These are phyloP conservation scores for Coniella lustricola DNA, from an alignment of 2,329 filamentous ascomycete genomes.

Conservation along the genomic window DNA sequence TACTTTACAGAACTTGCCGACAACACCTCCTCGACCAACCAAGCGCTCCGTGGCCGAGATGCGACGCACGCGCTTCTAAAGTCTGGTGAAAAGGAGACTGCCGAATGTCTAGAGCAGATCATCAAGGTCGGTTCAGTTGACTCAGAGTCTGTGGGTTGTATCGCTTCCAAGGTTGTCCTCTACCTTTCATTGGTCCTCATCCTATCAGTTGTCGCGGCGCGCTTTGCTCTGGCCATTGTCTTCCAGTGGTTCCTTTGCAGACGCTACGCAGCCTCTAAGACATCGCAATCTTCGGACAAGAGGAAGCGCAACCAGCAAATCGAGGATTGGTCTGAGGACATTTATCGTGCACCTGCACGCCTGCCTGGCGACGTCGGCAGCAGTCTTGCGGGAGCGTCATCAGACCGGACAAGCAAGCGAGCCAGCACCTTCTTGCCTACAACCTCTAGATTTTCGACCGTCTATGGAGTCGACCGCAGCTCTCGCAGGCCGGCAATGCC, in stretches of 20 bases:
- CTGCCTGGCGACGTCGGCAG: slow-evolving; percentile 68
- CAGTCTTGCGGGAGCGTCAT: slow-evolving; percentile 49
- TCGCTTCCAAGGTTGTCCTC: slow-evolving; percentile 92
- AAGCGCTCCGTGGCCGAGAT: slow-evolving; percentile 71
- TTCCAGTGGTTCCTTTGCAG: slow-evolving; percentile 97
- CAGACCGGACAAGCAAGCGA: slow-evolving; percentile 71
- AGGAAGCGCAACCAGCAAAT: slow-evolving; percentile 89
- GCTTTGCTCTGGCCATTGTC: slow-evolving; percentile 80
- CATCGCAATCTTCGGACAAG: slow-evolving; percentile 71
- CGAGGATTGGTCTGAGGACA: slow-evolving; percentile 96
- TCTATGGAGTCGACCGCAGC: slow-evolving; percentile 67
- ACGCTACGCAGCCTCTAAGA: slow-evolving; percentile 77
- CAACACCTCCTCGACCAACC: slow-evolving; percentile 51
- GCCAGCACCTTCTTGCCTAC: slow-evolving; percentile 80
- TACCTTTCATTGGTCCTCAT: slow-evolving; percentile 92
- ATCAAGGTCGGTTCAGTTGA: slow-evolving; percentile 95
- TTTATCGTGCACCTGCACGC: slow-evolving; percentile 83
- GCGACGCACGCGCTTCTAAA: slow-evolving; percentile 83
- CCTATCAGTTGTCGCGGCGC: slow-evolving; percentile 74
- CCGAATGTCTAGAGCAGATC: slow-evolving; percentile 83
- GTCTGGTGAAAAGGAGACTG: slow-evolving; percentile 69
- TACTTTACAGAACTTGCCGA: slow-evolving; percentile 75
- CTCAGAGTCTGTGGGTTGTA: slow-evolving; percentile 93
- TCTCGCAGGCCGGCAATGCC: slow-evolving; percentile 50
- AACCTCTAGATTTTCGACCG: slow-evolving; percentile 89